Evolutionary conservation across 176 grass and related monocot species (phyloP), one percentile per base, ranked within the genome.

Genomic region (Neostapfia colusana): DNA sequence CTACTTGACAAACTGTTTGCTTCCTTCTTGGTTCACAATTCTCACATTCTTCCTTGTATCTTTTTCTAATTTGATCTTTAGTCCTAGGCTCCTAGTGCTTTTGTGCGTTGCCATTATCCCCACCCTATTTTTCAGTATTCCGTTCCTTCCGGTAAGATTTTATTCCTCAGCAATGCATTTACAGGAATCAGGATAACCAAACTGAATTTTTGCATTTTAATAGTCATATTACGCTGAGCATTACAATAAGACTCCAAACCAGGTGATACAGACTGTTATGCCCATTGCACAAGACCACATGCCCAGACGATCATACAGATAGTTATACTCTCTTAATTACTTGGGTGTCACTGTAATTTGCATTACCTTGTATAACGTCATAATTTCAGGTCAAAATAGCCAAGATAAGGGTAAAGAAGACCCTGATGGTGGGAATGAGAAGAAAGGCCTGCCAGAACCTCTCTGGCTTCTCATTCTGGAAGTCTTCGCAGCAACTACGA

Each of bases 401-500:
- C 80, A 43, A 40, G 82, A 65, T n/a, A 50, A 24, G 39, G 14
- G 54, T 28, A 60, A 70, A 20, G 39, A 40, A 43, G 63, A 17
- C 77, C 39, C 11, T 14, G 12, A 14, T 67, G 79, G 40, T 42
- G 37, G 57, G 54, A 31, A 65, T 79, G 72, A 46, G 65, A 65
- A 76, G 24, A 92, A 81, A 69, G 72, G 61, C 23, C 35, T 60
- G 60, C 51, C 56, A 72, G 50, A 99, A 63, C 95, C 89, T 41
- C 34, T 91, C 42, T 95, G 95, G 95, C 91, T 99, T 83, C 83
- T 99, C 75, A 82, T 92, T 48, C 34, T 90, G 55, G 95, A 95
- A 81, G 87, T 99, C 62, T 15, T 83, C 8, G 80, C 70, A 20
- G 91, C 80, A 80, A 62, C 81, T 69, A 63, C 85, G 28, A 25